Evolutionary conservation across 805 yeast species (phyloP).

Genomic region (Candida alai): DNA sequence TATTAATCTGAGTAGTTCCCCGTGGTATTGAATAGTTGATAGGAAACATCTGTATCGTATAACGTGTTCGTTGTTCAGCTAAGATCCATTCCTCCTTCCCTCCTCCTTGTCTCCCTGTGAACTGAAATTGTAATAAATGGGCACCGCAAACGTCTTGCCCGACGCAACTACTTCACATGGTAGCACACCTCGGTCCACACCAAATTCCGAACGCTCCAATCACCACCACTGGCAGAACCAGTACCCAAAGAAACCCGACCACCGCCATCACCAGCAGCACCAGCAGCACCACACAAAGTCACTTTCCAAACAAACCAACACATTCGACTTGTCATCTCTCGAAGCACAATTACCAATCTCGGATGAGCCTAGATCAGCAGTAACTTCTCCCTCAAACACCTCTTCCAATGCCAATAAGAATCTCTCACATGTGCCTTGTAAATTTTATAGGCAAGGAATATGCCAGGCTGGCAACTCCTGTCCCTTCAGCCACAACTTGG

Average conservation of each 20-base stretch:
- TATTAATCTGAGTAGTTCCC: too few relatives aligned
- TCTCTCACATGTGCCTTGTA: conserved; percentile 93
- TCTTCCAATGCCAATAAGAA: conserved; percentile 35
- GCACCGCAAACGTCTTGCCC: too few relatives aligned
- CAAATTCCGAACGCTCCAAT: too few relatives aligned
- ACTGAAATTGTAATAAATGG: too few relatives aligned
- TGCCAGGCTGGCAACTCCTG: conserved; percentile 94
- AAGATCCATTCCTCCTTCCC: too few relatives aligned
- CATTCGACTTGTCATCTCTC: conserved; percentile 14
- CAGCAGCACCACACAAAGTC: not conserved
- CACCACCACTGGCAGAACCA: not conserved
- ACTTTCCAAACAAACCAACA: conserved; percentile 5
- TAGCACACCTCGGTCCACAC: too few relatives aligned
- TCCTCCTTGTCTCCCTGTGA: too few relatives aligned
- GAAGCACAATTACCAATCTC: conserved; percentile 28
- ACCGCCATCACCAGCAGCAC: not conserved
- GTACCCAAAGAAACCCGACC: not conserved
- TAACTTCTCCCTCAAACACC: conserved; percentile 11
- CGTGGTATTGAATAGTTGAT: too few relatives aligned
- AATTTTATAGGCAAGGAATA: conserved; percentile 85
- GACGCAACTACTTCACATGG: too few relatives aligned
- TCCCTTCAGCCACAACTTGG: conserved; percentile 81
- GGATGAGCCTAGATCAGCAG: conserved; percentile 20
- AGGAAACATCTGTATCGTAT: too few relatives aligned
- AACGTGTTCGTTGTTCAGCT: too few relatives aligned